phyloP scores from a whole-genome alignment of 108 stramenopile genomes.

The Parmales sp. region DNA sequence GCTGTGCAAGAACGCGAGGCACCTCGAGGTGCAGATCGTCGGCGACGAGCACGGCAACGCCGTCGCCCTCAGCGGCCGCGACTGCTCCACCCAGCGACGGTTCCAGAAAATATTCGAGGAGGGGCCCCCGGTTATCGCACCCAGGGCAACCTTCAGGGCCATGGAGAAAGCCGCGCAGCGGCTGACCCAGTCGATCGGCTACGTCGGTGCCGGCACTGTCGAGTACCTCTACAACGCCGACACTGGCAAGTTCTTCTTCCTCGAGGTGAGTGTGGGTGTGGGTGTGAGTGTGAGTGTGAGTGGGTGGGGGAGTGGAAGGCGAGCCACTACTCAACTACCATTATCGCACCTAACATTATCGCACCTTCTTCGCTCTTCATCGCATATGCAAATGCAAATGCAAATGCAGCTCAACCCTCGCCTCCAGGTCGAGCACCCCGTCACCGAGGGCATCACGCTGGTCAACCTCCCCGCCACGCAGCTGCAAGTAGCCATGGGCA shows the following conservation, averaged over 20 bases:
- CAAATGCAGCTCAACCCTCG: conserved; percentile 98
- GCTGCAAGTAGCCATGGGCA: conserved; percentile 96
- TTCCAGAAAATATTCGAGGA: conserved; percentile 99
- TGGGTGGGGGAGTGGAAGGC: too few relatives aligned
- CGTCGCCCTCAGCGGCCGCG: conserved; percentile 88
- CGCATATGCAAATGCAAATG: too few relatives aligned
- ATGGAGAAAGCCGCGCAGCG: conserved; percentile 89
- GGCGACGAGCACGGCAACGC: conserved; percentile 94
- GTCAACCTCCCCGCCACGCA: conserved; percentile 87
- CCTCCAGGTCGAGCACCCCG: conserved; percentile 95
- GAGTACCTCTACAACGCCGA: conserved; percentile 94
- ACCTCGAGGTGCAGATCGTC: conserved; percentile 97
- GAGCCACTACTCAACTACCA: too few relatives aligned
- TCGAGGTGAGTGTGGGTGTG: too few relatives aligned
- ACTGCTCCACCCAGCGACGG: conserved; percentile 95
- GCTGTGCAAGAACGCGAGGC: conserved; percentile 92
- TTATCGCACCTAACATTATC: background rate
- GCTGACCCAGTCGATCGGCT: conserved; percentile 87
- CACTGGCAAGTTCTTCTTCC: conserved; percentile 87
- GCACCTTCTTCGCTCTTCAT: conserved; percentile 31
- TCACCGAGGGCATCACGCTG: conserved; percentile 81
- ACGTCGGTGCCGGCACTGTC: conserved; percentile 95
- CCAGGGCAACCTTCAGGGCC: conserved; percentile 70
- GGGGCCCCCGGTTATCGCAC: conserved; percentile 80
- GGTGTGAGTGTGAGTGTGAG: too few relatives aligned